Conservation (phyloP, 2,329 filamentous ascomycete species). For the Fusarium poae region DNA sequence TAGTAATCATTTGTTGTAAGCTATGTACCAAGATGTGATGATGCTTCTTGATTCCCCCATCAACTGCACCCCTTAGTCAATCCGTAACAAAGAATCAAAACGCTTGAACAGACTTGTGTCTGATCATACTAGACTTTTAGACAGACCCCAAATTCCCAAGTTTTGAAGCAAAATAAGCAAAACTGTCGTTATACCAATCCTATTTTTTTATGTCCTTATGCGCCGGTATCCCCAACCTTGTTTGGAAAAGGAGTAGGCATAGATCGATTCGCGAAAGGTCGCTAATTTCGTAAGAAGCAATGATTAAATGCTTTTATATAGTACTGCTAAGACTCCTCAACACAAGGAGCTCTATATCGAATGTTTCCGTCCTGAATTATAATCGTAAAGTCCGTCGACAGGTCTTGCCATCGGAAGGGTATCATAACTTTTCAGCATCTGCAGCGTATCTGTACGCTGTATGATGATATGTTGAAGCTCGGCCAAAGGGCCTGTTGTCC, state of each 20-base stretch:
- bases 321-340: constrained; percentile 26
- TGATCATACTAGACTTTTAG: constrained; percentile 33
- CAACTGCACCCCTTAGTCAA: constrained; percentile 5
- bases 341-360: constrained; percentile 23
- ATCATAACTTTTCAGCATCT: constrained; percentile 10
- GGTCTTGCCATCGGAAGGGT: constrained; percentile 15
- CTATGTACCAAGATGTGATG: neutral
- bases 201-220: constrained; percentile 27
- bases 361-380: constrained; percentile 11
- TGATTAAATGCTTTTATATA: constrained; percentile 34
- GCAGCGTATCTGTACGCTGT: neutral
- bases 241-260: constrained; percentile 2
- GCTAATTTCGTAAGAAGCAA: constrained; percentile 24
- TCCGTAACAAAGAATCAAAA: constrained; percentile 9
- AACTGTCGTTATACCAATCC: constrained; percentile 8
- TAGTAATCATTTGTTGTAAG: constrained; percentile 21
- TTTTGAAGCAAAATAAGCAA: constrained; percentile 12
- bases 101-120: constrained; percentile 22
- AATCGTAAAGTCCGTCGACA: constrained; percentile 35
- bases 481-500: constrained; percentile 18
- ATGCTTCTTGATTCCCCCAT: constrained; percentile 4
- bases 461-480: constrained; percentile 5
- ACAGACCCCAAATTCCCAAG: neutral
- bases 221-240: constrained; percentile 12
- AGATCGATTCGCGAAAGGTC: constrained; percentile 16